Conservation (phyloP, 306 rosid species). For the Gleditsia sinensis region DNA sequence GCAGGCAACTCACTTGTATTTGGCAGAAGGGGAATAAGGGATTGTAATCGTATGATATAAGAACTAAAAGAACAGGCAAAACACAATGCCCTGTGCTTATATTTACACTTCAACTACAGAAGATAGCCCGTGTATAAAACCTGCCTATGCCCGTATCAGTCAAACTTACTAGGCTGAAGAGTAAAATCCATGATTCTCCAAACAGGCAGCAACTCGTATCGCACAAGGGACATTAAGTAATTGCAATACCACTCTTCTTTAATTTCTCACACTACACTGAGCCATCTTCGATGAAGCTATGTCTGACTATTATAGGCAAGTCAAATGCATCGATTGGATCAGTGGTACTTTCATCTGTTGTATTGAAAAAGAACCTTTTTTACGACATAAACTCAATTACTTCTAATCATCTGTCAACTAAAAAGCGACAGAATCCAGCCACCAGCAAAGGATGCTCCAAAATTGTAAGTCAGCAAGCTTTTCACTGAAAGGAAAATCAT, state of each 20-base stretch:
- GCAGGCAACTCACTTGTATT: conserved; percentile 39
- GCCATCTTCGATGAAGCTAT: conserved; percentile 43
- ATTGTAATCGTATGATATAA: conserved; percentile 30
- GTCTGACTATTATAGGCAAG: conserved; percentile 40
- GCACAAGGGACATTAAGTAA: conserved; percentile 28
- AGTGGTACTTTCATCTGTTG: conserved; percentile 38
- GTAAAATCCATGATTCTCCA: conserved; percentile 43
- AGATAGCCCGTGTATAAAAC: conserved; percentile 36
- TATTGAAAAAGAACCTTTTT: conserved; percentile 37
- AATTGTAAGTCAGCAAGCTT: conserved; percentile 45
- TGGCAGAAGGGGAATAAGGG: conserved; percentile 28
- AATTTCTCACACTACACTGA: conserved; percentile 23
- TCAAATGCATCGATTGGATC: conserved; percentile 36
- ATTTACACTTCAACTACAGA: conserved; percentile 49
- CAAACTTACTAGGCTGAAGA: conserved; percentile 35
- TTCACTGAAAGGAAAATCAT: conserved; percentile 55
- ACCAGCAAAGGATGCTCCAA: conserved; percentile 58
- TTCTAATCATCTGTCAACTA: conserved; percentile 49
- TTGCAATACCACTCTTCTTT: conserved; percentile 31
- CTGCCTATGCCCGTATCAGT: conserved; percentile 32
- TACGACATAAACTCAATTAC: conserved; percentile 42
- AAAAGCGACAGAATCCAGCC: conserved; percentile 53
- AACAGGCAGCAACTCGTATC: conserved; percentile 29
- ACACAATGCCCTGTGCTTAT: conserved; percentile 38
- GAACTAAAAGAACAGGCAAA: conserved; percentile 31